Evolutionary conservation across 768 basidiomycete genomes (phyloP).

Genomic region (Chalciporus piperatus): DNA sequence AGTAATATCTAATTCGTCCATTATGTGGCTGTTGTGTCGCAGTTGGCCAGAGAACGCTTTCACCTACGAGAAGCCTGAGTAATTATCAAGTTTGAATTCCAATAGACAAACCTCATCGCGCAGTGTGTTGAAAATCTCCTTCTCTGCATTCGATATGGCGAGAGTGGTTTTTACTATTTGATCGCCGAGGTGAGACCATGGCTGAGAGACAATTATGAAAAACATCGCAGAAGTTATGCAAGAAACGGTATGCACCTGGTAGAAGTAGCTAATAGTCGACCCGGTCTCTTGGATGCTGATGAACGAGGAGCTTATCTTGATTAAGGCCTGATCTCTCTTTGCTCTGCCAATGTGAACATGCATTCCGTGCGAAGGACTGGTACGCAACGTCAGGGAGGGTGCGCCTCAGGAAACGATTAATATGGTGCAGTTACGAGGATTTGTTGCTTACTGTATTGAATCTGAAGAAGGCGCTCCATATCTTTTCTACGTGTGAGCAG

Average conservation of each 20-base stretch:
- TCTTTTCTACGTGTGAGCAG: conserved; percentile 45
- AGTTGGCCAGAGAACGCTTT: conserved; percentile 52
- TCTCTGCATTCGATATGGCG: conserved; percentile 58
- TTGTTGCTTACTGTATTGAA: conserved; percentile 45
- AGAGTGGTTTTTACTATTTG: conserved; percentile 56
- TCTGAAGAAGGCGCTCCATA: conserved; percentile 56
- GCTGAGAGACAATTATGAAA: conserved; percentile 38
- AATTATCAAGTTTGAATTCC: background rate
- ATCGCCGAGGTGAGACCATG: conserved; percentile 75
- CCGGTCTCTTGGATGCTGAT: conserved; percentile 57
- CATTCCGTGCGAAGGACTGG: conserved; percentile 65
- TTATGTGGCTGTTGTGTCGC: conserved; percentile 69
- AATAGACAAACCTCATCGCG: conserved; percentile 54
- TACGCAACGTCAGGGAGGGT: conserved; percentile 70
- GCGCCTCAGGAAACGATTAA: conserved; percentile 45
- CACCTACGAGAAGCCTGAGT: conserved; percentile 45
- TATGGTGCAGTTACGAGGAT: background rate
- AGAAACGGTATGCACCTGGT: conserved; percentile 41
- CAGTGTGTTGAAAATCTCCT: conserved; percentile 66
- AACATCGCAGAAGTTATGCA: background rate
- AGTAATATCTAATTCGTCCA: conserved; percentile 87
- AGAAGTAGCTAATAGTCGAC: conserved; percentile 68
- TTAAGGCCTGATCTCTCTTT: conserved; percentile 56
- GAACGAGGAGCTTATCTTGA: conserved; percentile 51
- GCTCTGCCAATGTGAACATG: conserved; percentile 68